Evolutionary conservation across 2,329 filamentous ascomycete genomes (phyloP).

Genomic region (Metarhizium robertsii): DNA sequence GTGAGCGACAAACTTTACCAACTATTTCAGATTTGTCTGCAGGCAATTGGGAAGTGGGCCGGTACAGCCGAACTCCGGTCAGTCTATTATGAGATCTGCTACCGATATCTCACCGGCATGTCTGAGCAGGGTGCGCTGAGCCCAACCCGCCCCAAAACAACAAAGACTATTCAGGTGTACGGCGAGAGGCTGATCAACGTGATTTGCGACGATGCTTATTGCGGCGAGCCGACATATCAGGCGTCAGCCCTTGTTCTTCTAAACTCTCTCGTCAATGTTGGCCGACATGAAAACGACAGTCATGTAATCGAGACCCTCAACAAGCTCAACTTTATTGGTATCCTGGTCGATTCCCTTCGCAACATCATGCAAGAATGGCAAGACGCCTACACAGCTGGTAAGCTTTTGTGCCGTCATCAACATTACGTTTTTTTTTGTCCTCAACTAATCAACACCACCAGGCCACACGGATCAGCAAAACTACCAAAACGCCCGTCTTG

Average conservation of each 20-base stretch:
- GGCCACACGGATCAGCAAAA: slow-evolving; percentile 35
- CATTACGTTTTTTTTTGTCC: slow-evolving; percentile 7
- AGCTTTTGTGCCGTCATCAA: slow-evolving; percentile 13
- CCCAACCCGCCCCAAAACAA: slow-evolving; percentile 47
- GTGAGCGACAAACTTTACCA: slow-evolving; percentile 86
- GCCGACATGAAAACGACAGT: slow-evolving; percentile 59
- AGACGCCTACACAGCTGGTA: slow-evolving; percentile 46
- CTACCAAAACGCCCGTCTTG: slow-evolving; percentile 62
- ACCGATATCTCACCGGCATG: slow-evolving; percentile 71
- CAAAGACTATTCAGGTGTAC: slow-evolving; percentile 58
- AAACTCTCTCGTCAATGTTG: slow-evolving; percentile 64
- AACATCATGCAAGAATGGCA: slow-evolving; percentile 65
- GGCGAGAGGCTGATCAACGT: slow-evolving; percentile 77
- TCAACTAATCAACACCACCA: slow-evolving; percentile 9
- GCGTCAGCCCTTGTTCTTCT: slow-evolving; percentile 82
- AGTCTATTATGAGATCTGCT: slow-evolving; percentile 85
- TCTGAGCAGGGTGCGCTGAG: slow-evolving; percentile 40
- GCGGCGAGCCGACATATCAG: slow-evolving; percentile 71
- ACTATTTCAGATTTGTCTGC: slow-evolving; percentile 78
- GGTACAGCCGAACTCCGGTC: slow-evolving; percentile 66
- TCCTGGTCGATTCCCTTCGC: slow-evolving; percentile 81
- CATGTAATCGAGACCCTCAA: slow-evolving; percentile 72
- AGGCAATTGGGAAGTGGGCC: slow-evolving; percentile 66
- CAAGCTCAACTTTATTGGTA: slow-evolving; percentile 80
- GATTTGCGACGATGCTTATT: slow-evolving; percentile 87